phyloP scores from a whole-genome alignment of 1,284 basidiomycete species.

The Ustilago cynodontis region DNA sequence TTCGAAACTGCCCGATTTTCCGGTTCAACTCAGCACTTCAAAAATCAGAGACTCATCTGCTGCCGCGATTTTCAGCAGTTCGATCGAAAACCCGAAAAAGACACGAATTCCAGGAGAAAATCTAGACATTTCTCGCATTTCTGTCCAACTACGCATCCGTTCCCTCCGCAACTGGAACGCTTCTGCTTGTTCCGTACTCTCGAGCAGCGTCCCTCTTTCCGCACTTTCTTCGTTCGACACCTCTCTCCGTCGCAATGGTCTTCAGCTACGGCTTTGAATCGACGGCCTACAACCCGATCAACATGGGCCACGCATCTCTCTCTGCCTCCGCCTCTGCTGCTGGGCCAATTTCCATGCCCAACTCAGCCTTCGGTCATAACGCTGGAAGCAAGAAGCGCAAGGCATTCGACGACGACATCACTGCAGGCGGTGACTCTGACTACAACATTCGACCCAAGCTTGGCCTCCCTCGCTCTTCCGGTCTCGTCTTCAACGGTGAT shows the following conservation, averaged over 20 bases:
- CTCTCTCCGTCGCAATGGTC: conserved; percentile 16
- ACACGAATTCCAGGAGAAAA: conserved; percentile 3
- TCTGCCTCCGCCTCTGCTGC: conserved; percentile 4
- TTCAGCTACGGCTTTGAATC: conserved; percentile 38
- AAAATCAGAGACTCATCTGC: conserved; percentile 10
- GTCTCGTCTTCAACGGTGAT: conserved; percentile 34
- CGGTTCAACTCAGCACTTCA: conserved; percentile 5
- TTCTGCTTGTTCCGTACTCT: not conserved
- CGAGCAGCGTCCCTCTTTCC: not conserved
- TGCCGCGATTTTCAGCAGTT: not conserved
- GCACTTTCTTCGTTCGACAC: not conserved
- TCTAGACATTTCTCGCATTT: conserved; percentile 13
- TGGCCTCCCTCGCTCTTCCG: conserved; percentile 32
- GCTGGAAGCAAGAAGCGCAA: conserved; percentile 37
- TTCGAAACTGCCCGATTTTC: not conserved
- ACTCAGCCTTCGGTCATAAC: not conserved
- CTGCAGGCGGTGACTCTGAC: conserved; percentile 5
- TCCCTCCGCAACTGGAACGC: not conserved
- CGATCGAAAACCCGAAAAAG: not conserved
- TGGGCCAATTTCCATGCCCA: not conserved
- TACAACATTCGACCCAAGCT: conserved; percentile 37
- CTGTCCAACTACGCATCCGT: conserved; percentile 37
- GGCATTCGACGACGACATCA: conserved; percentile 37
- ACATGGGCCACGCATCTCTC: conserved; percentile 26
- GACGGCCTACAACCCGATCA: conserved; percentile 30